Evolutionary conservation across 257 asterid species (phyloP).

Genomic region (Gynochthodes officinalis): DNA sequence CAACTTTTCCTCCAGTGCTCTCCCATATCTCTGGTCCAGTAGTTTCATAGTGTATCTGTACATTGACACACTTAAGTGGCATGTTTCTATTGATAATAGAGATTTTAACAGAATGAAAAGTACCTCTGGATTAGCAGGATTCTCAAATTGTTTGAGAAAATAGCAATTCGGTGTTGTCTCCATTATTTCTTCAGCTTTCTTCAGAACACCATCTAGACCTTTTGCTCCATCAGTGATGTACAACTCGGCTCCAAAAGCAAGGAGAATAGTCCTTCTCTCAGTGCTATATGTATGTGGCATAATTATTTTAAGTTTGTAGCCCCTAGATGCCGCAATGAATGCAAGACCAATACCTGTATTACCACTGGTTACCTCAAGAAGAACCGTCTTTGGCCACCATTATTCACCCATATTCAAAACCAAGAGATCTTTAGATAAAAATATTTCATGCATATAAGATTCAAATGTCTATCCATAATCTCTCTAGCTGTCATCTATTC

Average conservation of each 20-base stretch:
- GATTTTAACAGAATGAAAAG: background rate
- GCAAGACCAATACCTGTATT: slow-evolving; percentile 55
- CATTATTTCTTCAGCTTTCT: slow-evolving; percentile 35
- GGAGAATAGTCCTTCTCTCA: slow-evolving; percentile 41
- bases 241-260: slow-evolving; percentile 47
- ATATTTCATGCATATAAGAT: background rate
- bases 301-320: slow-evolving; percentile 38
- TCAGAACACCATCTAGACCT: slow-evolving; percentile 29
- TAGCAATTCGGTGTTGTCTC: slow-evolving; percentile 34
- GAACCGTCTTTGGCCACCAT: slow-evolving; percentile 31
- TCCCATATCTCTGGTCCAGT: slow-evolving; percentile 58
- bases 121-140: slow-evolving; percentile 48
- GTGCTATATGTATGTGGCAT: slow-evolving; percentile 43
- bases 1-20: slow-evolving; percentile 34
- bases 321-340: slow-evolving; percentile 38
- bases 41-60: slow-evolving; percentile 45
- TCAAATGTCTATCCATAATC: background rate
- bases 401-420: background rate
- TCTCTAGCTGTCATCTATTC: background rate
- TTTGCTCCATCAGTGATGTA: slow-evolving; percentile 31
- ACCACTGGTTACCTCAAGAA: slow-evolving; percentile 43
- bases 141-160: slow-evolving; percentile 40
- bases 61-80: slow-evolving; percentile 11
- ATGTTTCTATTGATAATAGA: background rate
- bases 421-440: slow-evolving; percentile 3